Conservation (phyloP, 495 filamentous ascomycete species). For the Aspergillus diversus region DNA sequence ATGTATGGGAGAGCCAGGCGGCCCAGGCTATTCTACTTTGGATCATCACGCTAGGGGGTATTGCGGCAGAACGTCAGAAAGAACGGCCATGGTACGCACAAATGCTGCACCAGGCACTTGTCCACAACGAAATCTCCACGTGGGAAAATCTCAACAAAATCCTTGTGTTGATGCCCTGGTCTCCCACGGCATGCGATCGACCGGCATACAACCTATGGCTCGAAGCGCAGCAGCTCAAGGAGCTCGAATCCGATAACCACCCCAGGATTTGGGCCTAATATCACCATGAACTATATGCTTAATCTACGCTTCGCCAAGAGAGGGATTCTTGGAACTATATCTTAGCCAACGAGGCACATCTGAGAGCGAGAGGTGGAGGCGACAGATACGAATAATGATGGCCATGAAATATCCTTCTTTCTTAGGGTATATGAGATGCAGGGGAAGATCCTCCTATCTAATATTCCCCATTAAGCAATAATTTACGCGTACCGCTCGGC, state of each 20-base stretch:
- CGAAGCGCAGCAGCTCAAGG: slow-evolving; percentile 25
- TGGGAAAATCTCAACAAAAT: slow-evolving; percentile 32
- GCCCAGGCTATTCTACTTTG: slow-evolving; percentile 36
- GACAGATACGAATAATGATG: slow-evolving; percentile 13
- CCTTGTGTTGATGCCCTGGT: slow-evolving; percentile 40
- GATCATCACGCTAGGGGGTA: slow-evolving; percentile 42
- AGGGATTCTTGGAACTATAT: no score
- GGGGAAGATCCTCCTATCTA: not conserved
- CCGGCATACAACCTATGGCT: slow-evolving; percentile 35
- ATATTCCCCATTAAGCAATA: not conserved
- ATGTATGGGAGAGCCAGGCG: slow-evolving; percentile 29
- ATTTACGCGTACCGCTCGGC: no score
- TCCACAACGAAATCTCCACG: slow-evolving; percentile 23
- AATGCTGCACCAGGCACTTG: slow-evolving; percentile 25
- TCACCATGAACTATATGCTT: no score
- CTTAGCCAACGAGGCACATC: no score
- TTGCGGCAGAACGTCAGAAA: slow-evolving; percentile 32
- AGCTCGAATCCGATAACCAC: not conserved
- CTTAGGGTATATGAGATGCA: not conserved
- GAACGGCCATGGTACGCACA: slow-evolving; percentile 39
- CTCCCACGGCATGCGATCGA: slow-evolving; percentile 38
- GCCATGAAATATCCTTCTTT: slow-evolving; percentile 1
- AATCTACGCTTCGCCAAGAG: no score
- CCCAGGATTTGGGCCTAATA: not conserved
- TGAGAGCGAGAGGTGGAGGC: not conserved